Evolutionary conservation across 2,329 filamentous ascomycete genomes (phyloP).

Genomic region (Alternaria gaisen): DNA sequence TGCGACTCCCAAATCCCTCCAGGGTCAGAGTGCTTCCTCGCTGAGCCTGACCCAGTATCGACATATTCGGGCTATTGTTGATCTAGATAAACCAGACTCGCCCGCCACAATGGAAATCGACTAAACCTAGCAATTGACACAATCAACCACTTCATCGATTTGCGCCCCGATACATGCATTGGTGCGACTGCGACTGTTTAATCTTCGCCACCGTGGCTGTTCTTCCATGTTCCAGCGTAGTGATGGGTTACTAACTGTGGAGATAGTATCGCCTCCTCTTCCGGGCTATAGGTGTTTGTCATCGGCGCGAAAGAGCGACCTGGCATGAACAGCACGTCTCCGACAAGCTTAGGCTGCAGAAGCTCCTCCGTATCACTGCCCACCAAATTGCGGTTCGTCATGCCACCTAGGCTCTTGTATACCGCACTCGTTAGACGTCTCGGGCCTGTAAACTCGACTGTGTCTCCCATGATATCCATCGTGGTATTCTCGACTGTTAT

Average conservation of each 20-base stretch:
- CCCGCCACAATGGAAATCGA: background rate
- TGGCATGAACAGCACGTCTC: conserved; percentile 37
- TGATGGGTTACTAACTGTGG: conserved; percentile 27
- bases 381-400: conserved; percentile 21
- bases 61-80: background rate
- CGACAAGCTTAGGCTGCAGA: conserved; percentile 36
- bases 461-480: conserved; percentile 33
- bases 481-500: conserved; percentile 27
- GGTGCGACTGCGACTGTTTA: background rate
- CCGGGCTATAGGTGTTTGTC: conserved; percentile 21
- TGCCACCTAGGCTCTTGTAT: conserved; percentile 34
- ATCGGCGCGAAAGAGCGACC: conserved; percentile 24
- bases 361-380: conserved; percentile 31
- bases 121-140: background rate
- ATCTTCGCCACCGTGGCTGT: conserved; percentile 26
- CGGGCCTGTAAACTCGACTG: conserved; percentile 42
- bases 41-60: background rate
- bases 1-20: background rate
- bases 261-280: conserved; percentile 11
- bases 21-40: background rate
- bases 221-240: conserved; percentile 34
- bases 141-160: background rate
- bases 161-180: too few species aligned
- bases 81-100: background rate
- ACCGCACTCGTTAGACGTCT: conserved; percentile 36